Conservation (phyloP, 306 rosid genomes). For the Castanopsis chinensis region DNA sequence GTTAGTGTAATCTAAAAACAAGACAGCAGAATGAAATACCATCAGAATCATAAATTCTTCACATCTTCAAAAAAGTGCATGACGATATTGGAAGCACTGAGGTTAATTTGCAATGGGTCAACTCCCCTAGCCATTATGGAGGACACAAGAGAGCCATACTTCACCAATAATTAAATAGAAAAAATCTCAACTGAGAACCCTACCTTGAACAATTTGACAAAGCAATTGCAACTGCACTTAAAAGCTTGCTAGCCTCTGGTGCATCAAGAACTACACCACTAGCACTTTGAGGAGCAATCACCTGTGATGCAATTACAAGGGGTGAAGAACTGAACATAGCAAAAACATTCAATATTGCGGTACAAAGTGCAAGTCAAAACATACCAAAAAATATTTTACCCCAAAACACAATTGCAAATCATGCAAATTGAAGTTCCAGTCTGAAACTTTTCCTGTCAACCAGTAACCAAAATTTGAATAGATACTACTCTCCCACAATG, state of each 20-base stretch:
- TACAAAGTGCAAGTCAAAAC: conserved; percentile 26
- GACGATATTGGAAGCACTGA: not conserved
- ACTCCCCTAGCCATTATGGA: not conserved
- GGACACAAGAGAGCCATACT: not conserved
- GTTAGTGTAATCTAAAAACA: not conserved
- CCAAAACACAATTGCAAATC: conserved; percentile 92
- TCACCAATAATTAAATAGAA: conserved; percentile 13
- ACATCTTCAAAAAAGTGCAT: not conserved
- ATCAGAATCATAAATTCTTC: not conserved
- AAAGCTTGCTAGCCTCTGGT: conserved; percentile 94
- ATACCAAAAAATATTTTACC: conserved; percentile 86
- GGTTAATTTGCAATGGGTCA: not conserved
- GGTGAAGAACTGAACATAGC: not conserved
- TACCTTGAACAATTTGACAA: conserved; percentile 93
- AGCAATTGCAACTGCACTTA: conserved; percentile 97
- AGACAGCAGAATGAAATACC: not conserved
- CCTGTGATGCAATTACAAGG: conserved; percentile 43
- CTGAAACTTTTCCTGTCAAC: conserved; percentile 43
- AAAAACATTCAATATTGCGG: conserved; percentile 4
- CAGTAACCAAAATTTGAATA: conserved; percentile 26
- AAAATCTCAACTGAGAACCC: conserved; percentile 4
- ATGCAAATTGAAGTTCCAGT: conserved; percentile 65
- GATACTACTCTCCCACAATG: conserved; percentile 6
- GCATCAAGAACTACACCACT: conserved; percentile 96
- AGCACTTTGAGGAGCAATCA: conserved; percentile 95